Percentiles rank a stretch among this genome's conserved stretches.
Conservation (phyloP, 352 stramenopile species). For the Pythium biforme region DNA sequence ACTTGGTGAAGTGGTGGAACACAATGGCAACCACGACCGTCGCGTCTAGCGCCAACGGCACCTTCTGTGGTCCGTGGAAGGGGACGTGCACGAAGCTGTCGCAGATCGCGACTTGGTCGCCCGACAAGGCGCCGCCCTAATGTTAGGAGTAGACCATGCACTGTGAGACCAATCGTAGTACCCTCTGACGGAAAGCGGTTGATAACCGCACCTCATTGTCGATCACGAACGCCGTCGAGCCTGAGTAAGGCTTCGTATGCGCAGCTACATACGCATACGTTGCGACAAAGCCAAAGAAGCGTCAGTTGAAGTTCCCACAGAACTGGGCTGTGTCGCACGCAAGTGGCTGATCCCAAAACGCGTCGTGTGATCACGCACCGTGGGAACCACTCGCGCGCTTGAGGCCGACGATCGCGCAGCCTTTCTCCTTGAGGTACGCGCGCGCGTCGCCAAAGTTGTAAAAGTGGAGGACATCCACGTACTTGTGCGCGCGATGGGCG, state of each 20-base stretch:
- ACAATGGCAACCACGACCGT: constrained; percentile 65
- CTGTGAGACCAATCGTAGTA: too few species aligned
- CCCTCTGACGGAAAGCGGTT: too few species aligned
- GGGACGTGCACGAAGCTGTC: constrained; percentile 64
- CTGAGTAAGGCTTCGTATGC: constrained; percentile 45
- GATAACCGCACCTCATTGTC: constrained; percentile 58
- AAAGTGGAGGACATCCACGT: constrained; percentile 70
- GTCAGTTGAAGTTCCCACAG: background rate
- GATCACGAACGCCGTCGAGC: constrained; percentile 70
- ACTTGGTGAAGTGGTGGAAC: constrained; percentile 67
- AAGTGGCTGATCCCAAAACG: constrained; percentile 5
- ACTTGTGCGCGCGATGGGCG: constrained; percentile 77
- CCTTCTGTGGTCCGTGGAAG: constrained; percentile 45
- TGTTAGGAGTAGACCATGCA: too few species aligned
- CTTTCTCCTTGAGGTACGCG: constrained; percentile 52
- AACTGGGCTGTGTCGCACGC: constrained; percentile 13
- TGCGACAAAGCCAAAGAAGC: background rate
- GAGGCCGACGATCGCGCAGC: constrained; percentile 63
- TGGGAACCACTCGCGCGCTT: constrained; percentile 12
- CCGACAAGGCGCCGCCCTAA: constrained; percentile 37
- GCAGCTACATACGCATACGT: constrained; percentile 29
- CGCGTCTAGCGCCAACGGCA: constrained; percentile 44
- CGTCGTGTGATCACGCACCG: constrained; percentile 22
- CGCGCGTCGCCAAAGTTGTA: constrained; percentile 65
- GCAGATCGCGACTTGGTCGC: constrained; percentile 62